Percentiles rank a stretch among this genome's conserved stretches.
phyloP scores from a whole-genome alignment of 495 filamentous ascomycete genomes.

The Gamarada debralockiae region DNA sequence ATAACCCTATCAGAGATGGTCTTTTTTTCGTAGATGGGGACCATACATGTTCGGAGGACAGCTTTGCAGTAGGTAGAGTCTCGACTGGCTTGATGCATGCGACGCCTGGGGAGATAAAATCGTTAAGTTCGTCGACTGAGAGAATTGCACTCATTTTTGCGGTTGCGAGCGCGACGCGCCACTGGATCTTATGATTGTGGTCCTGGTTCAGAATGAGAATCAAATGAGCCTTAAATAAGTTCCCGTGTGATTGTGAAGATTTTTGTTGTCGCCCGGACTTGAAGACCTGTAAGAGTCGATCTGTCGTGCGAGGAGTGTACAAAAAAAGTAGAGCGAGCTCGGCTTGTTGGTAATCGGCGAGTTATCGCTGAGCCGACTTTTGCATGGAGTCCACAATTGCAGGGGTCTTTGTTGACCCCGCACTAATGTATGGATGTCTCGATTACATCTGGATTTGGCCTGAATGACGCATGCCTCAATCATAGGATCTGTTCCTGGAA shows the following conservation, averaged over 20 bases:
- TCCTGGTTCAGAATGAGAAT: background rate
- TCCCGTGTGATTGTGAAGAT: no score
- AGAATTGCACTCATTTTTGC: conserved; percentile 85
- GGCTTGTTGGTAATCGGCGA: background rate
- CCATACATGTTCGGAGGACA: conserved; percentile 4
- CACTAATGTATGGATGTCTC: background rate
- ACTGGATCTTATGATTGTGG: background rate
- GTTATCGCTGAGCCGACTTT: background rate
- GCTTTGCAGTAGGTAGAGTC: conserved; percentile 57
- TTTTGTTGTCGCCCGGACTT: no score
- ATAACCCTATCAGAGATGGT: background rate
- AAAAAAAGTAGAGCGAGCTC: background rate
- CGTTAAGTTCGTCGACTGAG: conserved; percentile 93
- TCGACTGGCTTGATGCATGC: conserved; percentile 98
- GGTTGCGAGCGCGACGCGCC: conserved; percentile 8
- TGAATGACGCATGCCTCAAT: background rate
- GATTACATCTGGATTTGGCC: background rate
- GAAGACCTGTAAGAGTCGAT: no score
- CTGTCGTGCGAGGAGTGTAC: no score
- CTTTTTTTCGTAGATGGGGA: background rate
- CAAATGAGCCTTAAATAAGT: background rate
- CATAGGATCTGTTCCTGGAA: background rate
- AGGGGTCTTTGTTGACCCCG: background rate
- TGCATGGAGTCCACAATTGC: background rate
- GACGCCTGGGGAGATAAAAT: conserved; percentile 96